phyloP scores from a whole-genome alignment of 2,329 filamentous ascomycete species.

The Aspergillus floridensis region DNA sequence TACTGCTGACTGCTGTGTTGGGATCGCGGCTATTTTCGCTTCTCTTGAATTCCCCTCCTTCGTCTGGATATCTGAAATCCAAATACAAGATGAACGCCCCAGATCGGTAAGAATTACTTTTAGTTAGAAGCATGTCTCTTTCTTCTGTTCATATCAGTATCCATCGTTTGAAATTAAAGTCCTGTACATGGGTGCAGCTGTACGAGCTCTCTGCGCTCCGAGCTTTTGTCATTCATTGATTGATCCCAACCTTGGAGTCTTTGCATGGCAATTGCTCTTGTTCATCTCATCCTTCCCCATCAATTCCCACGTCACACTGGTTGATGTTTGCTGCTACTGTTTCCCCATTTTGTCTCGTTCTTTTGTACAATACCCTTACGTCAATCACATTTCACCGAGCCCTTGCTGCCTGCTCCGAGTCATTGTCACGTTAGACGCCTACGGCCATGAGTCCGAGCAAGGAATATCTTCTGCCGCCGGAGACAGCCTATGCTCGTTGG shows the following conservation, averaged over 20 bases:
- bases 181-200: background rate
- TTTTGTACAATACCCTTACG: background rate
- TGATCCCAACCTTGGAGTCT: background rate
- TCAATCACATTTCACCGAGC: background rate
- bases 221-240: too few species aligned
- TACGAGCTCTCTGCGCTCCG: background rate
- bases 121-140: background rate
- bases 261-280: background rate
- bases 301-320: background rate
- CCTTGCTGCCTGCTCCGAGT: background rate
- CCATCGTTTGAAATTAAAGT: background rate
- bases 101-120: conserved; percentile 38
- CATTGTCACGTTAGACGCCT: background rate
- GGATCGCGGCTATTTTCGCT: conserved; percentile 1
- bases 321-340: background rate
- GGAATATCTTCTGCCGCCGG: conserved; percentile 18
- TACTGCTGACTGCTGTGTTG: too few species aligned
- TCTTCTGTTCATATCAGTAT: background rate
- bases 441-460: conserved; percentile 13
- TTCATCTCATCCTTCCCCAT: background rate
- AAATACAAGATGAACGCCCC: conserved; percentile 48
- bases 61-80: background rate
- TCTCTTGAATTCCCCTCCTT: background rate
- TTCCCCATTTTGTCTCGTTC: background rate
- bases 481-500: conserved; percentile 20